Percentiles rank a stretch among this genome's conserved stretches.
Evolutionary conservation across 2,329 filamentous ascomycete genomes (phyloP).

Genomic region (Neopestalotiopsis rosae): DNA sequence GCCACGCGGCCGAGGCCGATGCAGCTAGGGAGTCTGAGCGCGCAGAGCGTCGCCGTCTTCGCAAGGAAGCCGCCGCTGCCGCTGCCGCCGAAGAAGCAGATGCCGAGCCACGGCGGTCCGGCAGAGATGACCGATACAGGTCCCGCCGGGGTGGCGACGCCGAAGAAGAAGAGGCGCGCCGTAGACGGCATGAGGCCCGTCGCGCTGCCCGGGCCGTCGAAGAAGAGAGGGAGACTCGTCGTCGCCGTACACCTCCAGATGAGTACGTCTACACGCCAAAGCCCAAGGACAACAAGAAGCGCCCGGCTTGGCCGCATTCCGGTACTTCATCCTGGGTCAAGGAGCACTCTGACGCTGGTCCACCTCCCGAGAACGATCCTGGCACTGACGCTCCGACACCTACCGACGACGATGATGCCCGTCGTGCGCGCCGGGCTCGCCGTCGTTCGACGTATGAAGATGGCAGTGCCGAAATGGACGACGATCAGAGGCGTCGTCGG

Average conservation of each 20-base stretch:
- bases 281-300: slow-evolving; percentile 39
- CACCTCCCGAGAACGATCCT: slow-evolving; percentile 54
- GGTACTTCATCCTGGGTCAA: slow-evolving; percentile 72
- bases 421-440: slow-evolving; percentile 52
- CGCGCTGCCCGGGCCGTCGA: slow-evolving; percentile 46
- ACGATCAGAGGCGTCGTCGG: slow-evolving; percentile 46
- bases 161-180: slow-evolving; percentile 60
- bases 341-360: slow-evolving; percentile 66
- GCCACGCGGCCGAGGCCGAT: slow-evolving; percentile 51
- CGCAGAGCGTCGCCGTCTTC: slow-evolving; percentile 44
- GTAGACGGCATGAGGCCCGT: slow-evolving; percentile 58
- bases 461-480: slow-evolving; percentile 43
- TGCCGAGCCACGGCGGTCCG: slow-evolving; percentile 41
- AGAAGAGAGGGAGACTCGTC: slow-evolving; percentile 46
- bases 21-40: slow-evolving; percentile 45
- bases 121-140: slow-evolving; percentile 52
- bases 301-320: slow-evolving; percentile 63
- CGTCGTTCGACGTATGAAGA: slow-evolving; percentile 51
- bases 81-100: slow-evolving; percentile 51
- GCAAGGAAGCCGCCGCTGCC: slow-evolving; percentile 48
- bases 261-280: slow-evolving; percentile 50
- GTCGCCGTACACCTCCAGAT: slow-evolving; percentile 49
- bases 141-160: slow-evolving; percentile 47
- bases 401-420: slow-evolving; percentile 53
- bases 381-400: slow-evolving; percentile 41